phyloP scores from a whole-genome alignment of 2,329 filamentous ascomycete genomes.

The Penicillium palitans region DNA sequence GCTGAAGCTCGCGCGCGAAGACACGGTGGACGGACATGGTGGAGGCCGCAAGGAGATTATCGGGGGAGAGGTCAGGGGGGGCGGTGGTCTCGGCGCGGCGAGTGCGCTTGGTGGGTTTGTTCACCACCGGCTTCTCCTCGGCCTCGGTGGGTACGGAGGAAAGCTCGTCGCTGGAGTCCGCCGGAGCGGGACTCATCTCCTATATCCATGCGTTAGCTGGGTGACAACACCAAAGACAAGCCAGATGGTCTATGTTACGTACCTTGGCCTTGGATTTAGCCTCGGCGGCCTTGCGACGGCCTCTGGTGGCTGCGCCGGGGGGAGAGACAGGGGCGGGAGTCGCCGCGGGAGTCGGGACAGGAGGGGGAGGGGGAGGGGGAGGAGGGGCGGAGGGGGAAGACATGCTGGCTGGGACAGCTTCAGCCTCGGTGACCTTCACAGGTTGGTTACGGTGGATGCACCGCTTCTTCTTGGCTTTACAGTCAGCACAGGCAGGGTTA shows the following conservation, averaged over 20 bases:
- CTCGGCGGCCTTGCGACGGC: background rate
- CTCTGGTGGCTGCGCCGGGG: background rate
- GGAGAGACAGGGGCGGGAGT: background rate
- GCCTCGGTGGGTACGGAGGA: background rate
- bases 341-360: background rate
- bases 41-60: slow-evolving; percentile 25
- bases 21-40: slow-evolving; percentile 48
- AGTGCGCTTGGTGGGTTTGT: background rate
- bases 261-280: background rate
- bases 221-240: background rate
- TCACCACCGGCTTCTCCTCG: background rate
- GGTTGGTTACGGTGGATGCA: slow-evolving; percentile 22
- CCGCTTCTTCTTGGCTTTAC: slow-evolving; percentile 29
- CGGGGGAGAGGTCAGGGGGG: background rate
- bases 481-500: slow-evolving; percentile 20
- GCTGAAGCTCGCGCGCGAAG: slow-evolving; percentile 59
- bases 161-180: background rate
- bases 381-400: background rate
- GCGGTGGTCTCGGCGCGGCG: background rate
- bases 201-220: background rate
- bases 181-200: background rate
- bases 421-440: background rate
- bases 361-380: background rate
- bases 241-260: background rate
- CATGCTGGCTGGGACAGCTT: background rate